phyloP scores from a whole-genome alignment of 73 alveolate species.

The Paraurostyla sp. region DNA sequence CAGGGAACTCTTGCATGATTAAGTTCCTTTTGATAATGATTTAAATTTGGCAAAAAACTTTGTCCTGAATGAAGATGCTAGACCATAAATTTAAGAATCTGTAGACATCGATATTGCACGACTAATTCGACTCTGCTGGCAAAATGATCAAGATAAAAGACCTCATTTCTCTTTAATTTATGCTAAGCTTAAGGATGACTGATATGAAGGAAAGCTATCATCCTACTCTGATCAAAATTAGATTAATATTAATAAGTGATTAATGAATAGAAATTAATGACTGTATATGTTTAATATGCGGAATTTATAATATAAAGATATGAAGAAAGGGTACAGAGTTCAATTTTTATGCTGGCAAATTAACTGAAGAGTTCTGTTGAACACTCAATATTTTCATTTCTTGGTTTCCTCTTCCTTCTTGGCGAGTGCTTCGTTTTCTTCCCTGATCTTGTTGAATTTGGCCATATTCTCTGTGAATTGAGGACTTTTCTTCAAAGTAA shows the following conservation, averaged over 20 bases:
- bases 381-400: constrained; percentile 25
- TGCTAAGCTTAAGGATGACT: constrained; percentile 16
- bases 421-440: constrained; percentile 63
- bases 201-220: no score
- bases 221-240: no score
- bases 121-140: constrained; percentile 45
- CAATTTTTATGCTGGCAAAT: constrained; percentile 45
- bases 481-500: constrained; percentile 66
- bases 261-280: neutral
- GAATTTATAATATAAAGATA: constrained; percentile 35
- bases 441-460: constrained; percentile 69
- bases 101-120: constrained; percentile 22
- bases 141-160: constrained; percentile 33
- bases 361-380: constrained; percentile 49
- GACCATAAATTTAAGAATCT: constrained; percentile 10
- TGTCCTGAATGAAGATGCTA: constrained; percentile 43
- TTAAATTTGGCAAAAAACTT: constrained; percentile 1
- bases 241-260: neutral
- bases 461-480: constrained; percentile 61
- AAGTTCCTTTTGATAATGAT: constrained; percentile 42
- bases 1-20: constrained; percentile 42
- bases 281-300: neutral
- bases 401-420: constrained; percentile 56
- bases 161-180: constrained; percentile 39
- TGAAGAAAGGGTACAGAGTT: constrained; percentile 13